Evolutionary conservation across 2,329 filamentous ascomycete genomes (phyloP).

Genomic region (Cercospora sp.): DNA sequence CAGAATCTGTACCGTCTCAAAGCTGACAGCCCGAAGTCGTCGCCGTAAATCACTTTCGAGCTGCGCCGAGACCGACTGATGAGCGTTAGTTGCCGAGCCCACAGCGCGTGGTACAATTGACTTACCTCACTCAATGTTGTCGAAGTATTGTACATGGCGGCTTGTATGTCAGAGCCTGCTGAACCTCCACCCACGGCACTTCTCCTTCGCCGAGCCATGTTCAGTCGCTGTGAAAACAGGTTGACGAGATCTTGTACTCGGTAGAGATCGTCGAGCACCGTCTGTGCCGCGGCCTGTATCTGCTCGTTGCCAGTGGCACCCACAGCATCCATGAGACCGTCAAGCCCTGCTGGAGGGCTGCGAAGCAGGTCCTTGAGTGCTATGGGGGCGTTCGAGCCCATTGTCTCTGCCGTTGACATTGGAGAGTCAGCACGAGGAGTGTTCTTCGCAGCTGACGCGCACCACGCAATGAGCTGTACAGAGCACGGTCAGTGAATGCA

Average conservation of each 20-base stretch:
- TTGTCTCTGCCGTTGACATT: neutral
- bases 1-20: constrained; percentile 10
- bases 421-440: constrained; percentile 7
- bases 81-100: neutral
- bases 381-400: neutral
- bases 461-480: constrained; percentile 11
- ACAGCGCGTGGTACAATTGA: neutral
- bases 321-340: constrained; percentile 2
- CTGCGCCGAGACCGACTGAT: constrained; percentile 8
- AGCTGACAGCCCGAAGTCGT: constrained; percentile 7
- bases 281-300: constrained; percentile 7
- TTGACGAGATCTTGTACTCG: constrained; percentile 11
- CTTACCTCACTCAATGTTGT: constrained; percentile 7
- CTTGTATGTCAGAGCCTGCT: constrained; percentile 3
- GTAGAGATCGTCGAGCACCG: constrained; percentile 7
- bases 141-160: constrained; percentile 10
- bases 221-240: constrained; percentile 4
- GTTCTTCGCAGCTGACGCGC: constrained; percentile 7
- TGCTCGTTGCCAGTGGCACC: neutral
- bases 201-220: constrained; percentile 4
- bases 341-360: constrained; percentile 3
- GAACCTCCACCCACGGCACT: constrained; percentile 5
- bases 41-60: constrained; percentile 11
- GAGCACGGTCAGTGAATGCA: neutral
- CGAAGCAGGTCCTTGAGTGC: constrained; percentile 7